phyloP scores from a whole-genome alignment of 2,329 filamentous ascomycete genomes.

The Piedraia hortae region DNA sequence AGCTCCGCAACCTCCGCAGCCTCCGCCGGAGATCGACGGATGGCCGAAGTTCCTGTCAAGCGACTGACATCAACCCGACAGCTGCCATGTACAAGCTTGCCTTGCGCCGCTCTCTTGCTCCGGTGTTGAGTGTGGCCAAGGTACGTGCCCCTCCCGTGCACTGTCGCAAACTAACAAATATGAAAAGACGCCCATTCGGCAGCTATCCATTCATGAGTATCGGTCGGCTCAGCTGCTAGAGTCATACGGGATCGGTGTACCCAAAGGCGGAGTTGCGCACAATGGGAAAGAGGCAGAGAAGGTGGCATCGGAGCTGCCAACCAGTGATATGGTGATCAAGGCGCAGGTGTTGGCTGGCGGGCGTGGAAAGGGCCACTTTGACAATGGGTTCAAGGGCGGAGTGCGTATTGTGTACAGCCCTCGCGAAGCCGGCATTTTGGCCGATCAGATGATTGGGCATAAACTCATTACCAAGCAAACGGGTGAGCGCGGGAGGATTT shows the following conservation, averaged over 20 bases:
- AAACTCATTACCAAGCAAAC: constrained; percentile 99
- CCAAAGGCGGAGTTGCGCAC: constrained; percentile 66
- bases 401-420: constrained; percentile 97
- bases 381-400: constrained; percentile 96
- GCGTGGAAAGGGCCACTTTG: constrained; percentile 89
- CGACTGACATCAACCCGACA: constrained; percentile 1
- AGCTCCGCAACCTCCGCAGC: too few relatives aligned
- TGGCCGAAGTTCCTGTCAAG: too few relatives aligned
- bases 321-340: constrained; percentile 98
- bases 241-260: constrained; percentile 78
- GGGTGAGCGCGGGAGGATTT: constrained; percentile 71
- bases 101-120: constrained; percentile 53
- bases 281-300: constrained; percentile 67
- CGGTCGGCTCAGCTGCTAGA: constrained; percentile 77
- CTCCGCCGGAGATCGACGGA: too few relatives aligned
- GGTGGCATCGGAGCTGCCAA: constrained; percentile 67
- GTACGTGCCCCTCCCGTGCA: constrained; percentile 17
- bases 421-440: constrained; percentile 87
- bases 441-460: constrained; percentile 97
- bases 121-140: constrained; percentile 52
- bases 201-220: constrained; percentile 94
- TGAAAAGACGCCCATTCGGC: constrained; percentile 64
- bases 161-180: too few relatives aligned
- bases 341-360: constrained; percentile 94
- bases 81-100: constrained; percentile 58